A percentile compares a stretch with the other conserved stretches of the same genome.
phyloP scores from a whole-genome alignment of 306 rosid genomes.

The Ceratonia siliqua region DNA sequence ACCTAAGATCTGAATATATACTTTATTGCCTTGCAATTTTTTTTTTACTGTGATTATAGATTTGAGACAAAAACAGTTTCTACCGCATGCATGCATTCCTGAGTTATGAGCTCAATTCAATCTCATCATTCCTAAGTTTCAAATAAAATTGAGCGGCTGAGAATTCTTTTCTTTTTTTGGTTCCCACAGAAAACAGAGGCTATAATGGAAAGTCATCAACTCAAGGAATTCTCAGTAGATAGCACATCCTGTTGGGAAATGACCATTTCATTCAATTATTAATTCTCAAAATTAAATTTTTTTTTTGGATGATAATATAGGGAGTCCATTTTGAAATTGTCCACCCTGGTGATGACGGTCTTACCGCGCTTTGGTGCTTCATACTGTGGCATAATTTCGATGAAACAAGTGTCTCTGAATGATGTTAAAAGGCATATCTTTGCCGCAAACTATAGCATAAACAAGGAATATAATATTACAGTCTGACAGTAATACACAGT shows the following conservation, averaged over 20 bases:
- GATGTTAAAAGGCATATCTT: slow-evolving; percentile 73
- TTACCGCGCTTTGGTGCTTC: slow-evolving; percentile 64
- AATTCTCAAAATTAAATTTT: neutral
- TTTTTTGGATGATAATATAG: neutral
- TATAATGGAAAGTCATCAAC: neutral
- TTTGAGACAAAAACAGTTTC: neutral
- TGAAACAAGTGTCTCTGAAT: slow-evolving; percentile 64
- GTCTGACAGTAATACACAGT: slow-evolving; percentile 8
- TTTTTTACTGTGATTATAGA: neutral
- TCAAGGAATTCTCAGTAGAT: no score
- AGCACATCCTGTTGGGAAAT: neutral
- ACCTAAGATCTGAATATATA: neutral
- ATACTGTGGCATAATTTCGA: slow-evolving; percentile 57
- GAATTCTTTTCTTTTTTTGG: no score
- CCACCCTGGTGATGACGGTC: slow-evolving; percentile 17
- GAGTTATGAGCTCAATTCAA: neutral
- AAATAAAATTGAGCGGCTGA: no score
- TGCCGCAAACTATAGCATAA: slow-evolving; percentile 60
- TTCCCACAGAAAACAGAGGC: no score
- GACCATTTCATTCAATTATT: neutral
- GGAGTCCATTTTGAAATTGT: neutral
- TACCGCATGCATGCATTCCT: neutral
- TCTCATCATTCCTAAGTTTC: no score
- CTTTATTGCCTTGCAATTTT: neutral
- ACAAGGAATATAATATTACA: slow-evolving; percentile 31